phyloP scores from a whole-genome alignment of 345 rosid species.

The Pelargonium nanum region DNA sequence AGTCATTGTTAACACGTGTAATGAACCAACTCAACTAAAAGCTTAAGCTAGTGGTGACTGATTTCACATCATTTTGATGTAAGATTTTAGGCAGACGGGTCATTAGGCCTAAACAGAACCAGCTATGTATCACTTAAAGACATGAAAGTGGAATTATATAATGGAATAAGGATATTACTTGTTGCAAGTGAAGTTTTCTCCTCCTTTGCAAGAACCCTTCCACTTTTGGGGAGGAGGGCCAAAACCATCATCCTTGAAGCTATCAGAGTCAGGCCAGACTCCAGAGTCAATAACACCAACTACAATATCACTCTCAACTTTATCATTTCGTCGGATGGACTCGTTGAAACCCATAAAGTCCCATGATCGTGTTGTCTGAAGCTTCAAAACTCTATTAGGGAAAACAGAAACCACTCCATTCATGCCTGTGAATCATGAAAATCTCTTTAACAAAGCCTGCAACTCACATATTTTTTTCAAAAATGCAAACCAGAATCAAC shows the following conservation, averaged over 20 bases:
- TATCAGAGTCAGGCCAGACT: conserved; percentile 35
- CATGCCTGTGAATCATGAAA: conserved; percentile 14
- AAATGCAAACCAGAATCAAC: not conserved
- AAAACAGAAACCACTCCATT: conserved; percentile 34
- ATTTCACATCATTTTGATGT: too few relatives aligned
- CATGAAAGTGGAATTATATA: not conserved
- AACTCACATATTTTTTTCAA: not conserved
- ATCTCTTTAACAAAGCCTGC: not conserved
- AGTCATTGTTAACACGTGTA: too few relatives aligned
- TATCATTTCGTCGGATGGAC: not conserved
- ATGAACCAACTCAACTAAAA: too few relatives aligned
- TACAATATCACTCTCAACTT: conserved; percentile 20
- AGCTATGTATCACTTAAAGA: too few relatives aligned
- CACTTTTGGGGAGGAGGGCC: conserved; percentile 40
- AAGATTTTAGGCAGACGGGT: too few relatives aligned
- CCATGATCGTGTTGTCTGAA: conserved; percentile 44
- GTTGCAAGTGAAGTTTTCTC: conserved; percentile 38
- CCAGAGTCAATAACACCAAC: conserved; percentile 33
- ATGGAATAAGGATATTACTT: conserved; percentile 27
- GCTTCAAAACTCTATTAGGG: conserved; percentile 19
- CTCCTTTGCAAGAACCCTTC: conserved; percentile 37
- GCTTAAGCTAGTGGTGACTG: too few relatives aligned
- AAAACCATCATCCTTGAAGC: conserved; percentile 36
- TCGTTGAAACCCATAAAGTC: conserved; percentile 32
- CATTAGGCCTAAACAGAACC: too few relatives aligned